Base-by-base conservation (phyloP, 108 stramenopile genomes). In the Skeletonema potamos region DNA sequence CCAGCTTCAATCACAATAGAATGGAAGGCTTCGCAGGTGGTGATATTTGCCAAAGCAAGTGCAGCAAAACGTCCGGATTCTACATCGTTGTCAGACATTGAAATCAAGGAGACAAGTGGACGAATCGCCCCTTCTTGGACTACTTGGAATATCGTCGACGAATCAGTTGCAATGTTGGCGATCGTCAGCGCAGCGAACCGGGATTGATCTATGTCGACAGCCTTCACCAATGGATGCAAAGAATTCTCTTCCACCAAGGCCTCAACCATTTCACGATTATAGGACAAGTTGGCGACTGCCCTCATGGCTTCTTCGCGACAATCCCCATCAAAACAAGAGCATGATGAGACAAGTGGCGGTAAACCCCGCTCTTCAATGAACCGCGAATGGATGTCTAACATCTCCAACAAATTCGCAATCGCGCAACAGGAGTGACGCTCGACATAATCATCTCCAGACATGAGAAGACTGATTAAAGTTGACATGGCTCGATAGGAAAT, bases 151-250 rank as follows among this genome's bases (percentile, higher is more conserved):
- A 92, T 85, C 24, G 84, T 76, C 17, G 89, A 64, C 54, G 91
- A 72, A 5, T 89, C 85, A 1, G 90, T 89, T 6, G 92, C 86
- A 58, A 95, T 73, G 37, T 95, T 95, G n/a, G 93, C 93, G 28
- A 95, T 77, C 11, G 84, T 84, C 27, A 92, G 73, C 1, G 89
- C 85, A 24, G 89, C 82, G 73, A 87, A 95, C 9, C 87, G 92
- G 39, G 85, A 90, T 27, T 82, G 81, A 62, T 90, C 89, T 1
- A 41, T 61, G 20, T 78, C 80, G 36, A 95, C 22, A 9, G 86
- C 86, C 22, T 81, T 76, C 7, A 95, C 84, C 44, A 93, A 82
- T 22, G 90, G 85, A 30, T 48, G 29, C 17, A 93, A 76, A 6
- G 64, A 80, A 12, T 88, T 86, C 28, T 88, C 86, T 29, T 73